phyloP scores from a whole-genome alignment of 148 eudicot species.

The Bassia scoparia region DNA sequence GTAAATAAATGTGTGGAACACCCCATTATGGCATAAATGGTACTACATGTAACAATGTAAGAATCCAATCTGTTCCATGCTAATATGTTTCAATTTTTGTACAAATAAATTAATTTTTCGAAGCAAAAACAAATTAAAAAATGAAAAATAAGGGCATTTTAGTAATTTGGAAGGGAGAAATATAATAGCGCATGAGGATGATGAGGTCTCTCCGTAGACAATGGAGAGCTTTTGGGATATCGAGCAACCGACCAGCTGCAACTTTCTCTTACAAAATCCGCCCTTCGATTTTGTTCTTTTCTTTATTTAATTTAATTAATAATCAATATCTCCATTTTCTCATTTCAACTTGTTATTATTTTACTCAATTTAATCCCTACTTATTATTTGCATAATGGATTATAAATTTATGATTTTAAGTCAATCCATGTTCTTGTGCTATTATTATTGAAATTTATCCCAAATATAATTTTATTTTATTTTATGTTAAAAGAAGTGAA shows the following conservation, averaged over 20 bases:
- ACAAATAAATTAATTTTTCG: no score
- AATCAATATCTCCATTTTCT: neutral
- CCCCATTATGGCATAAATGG: no score
- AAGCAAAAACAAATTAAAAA: no score
- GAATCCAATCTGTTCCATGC: no score
- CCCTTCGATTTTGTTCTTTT: constrained; percentile 24
- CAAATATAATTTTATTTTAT: no score
- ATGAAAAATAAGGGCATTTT: no score
- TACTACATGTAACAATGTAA: no score
- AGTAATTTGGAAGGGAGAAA: no score
- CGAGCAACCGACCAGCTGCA: constrained; percentile 27
- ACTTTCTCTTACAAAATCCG: constrained; percentile 15
- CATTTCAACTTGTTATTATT: neutral
- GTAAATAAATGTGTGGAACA: no score
- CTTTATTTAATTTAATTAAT: no score
- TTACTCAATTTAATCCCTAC: neutral
- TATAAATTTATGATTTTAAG: neutral
- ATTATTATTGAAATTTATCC: neutral
- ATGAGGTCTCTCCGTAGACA: neutral
- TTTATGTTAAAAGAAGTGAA: no score
- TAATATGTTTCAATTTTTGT: no score
- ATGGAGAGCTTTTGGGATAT: constrained; percentile 8
- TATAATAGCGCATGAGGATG: neutral
- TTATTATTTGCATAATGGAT: neutral
- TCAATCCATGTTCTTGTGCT: neutral